phyloP scores from a whole-genome alignment of 1,284 basidiomycete genomes.

The Melampsora americana region DNA sequence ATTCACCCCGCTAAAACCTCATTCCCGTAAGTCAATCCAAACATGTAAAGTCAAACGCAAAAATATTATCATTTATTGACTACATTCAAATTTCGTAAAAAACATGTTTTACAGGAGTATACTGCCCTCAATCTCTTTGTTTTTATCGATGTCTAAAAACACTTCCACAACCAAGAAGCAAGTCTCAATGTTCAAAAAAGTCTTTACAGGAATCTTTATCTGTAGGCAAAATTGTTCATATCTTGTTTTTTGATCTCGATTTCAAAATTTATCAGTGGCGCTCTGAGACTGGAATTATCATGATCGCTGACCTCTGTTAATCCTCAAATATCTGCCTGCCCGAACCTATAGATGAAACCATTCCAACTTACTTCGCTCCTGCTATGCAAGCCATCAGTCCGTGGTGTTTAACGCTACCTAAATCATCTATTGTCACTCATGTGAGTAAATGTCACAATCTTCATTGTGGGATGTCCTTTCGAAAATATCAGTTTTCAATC shows the following conservation, averaged over 20 bases:
- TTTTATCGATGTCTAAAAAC: conserved; percentile 22
- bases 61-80: background rate
- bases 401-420: conserved; percentile 31
- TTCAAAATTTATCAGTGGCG: background rate
- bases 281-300: background rate
- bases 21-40: conserved; percentile 20
- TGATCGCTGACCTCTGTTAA: background rate
- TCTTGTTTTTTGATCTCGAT: background rate
- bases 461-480: too few species aligned
- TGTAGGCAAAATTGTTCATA: conserved; percentile 13
- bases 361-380: conserved; percentile 39
- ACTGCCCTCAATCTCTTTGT: conserved; percentile 27
- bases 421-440: conserved; percentile 11
- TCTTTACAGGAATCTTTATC: conserved; percentile 8
- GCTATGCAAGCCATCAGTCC: conserved; percentile 42
- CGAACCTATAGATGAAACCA: conserved; percentile 23
- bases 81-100: background rate
- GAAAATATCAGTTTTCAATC: too few species aligned
- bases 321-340: background rate
- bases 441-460: too few species aligned
- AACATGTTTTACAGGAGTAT: conserved; percentile 6
- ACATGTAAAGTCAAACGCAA: background rate
- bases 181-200: conserved; percentile 39
- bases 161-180: conserved; percentile 2
- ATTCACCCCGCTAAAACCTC: conserved; percentile 26